Evolutionary conservation across 176 grass and related monocot genomes (phyloP), one percentile per base, ranked within the genome.

Genomic region (Thalia dealbata): DNA sequence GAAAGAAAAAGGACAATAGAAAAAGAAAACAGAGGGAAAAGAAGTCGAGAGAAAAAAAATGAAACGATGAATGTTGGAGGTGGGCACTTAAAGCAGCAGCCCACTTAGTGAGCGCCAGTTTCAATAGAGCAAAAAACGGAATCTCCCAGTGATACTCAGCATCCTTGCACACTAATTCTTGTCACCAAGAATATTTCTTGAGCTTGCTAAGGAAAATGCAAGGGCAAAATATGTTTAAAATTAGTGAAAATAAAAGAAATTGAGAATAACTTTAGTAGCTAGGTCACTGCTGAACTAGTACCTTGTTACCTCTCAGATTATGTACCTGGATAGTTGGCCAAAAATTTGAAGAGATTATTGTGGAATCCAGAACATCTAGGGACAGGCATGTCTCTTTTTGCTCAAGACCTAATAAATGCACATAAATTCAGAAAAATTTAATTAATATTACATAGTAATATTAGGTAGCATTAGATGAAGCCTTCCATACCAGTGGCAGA

Each of bases 311-410:
- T 41, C 46, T 35, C 61, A 59, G 73, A 67, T 35, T 6, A 30
- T 7, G 48, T 90, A 92, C 92, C 86, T 96, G 92, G 84, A 96
- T 92, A 65, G 92, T 82, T 70, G 92, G 92, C 92, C 92, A 96
- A 73, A 96, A 96, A 66, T 87, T 96, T 76, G 92, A 87, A 54
- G 92, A 96, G 82, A 96, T 88, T 76, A 96, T 96, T 70, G 92
- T 96, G 56, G 92, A 74, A 86, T 96, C 92, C 83, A 96, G 73
- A 87, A 86, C 76, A 80, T 92, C 89, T 44, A 92, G 82, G 50
- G 89, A 87, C 43, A 90, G 22, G 43, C 79, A 78, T 81, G 74
- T 66, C 19, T 83, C 87, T 88, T 77, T 78, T 78, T 85, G 82
- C 73, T 81, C 84, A 71, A 80, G 46, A 87, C 74, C 92, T 92